Percentiles rank a stretch among this genome's conserved stretches.
Evolutionary conservation across 495 filamentous ascomycete species (phyloP).

Genomic region (Tricharina praecox): DNA sequence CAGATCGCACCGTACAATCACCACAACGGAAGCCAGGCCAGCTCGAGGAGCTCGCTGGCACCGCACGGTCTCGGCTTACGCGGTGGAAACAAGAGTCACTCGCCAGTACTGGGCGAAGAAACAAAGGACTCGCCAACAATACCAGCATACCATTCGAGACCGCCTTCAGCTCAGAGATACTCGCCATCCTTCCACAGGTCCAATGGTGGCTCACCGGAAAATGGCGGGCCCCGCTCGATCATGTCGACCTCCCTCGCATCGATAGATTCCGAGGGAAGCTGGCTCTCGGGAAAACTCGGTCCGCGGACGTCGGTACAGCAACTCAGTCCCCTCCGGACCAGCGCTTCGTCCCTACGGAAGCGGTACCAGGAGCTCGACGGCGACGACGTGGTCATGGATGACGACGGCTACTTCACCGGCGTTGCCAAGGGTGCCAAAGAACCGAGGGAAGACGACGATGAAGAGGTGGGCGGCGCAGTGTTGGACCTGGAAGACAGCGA

Average conservation of each 20-base stretch:
- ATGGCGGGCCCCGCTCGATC: constrained; percentile 16
- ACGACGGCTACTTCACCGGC: constrained; percentile 25
- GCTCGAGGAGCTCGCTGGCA: constrained; percentile 23
- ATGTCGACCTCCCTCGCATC: constrained; percentile 26
- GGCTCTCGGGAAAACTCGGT: constrained; percentile 22
- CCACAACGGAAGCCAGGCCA: constrained; percentile 18
- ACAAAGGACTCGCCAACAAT: constrained; percentile 18
- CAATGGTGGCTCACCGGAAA: constrained; percentile 22
- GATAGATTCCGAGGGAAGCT: constrained; percentile 26
- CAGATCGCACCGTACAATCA: constrained; percentile 14
- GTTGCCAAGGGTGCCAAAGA: constrained; percentile 12
- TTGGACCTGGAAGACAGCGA: constrained; percentile 23
- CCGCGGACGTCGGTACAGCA: constrained; percentile 18
- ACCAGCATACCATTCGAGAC: constrained; percentile 12
- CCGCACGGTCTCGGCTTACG: constrained; percentile 3
- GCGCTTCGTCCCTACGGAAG: constrained; percentile 23
- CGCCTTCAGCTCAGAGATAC: constrained; percentile 15
- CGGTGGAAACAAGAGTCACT: background rate
- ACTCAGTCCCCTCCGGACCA: constrained; percentile 20
- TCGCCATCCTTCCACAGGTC: constrained; percentile 19
- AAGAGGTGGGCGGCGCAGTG: constrained; percentile 12
- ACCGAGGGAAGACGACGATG: constrained; percentile 4
- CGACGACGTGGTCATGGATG: constrained; percentile 14
- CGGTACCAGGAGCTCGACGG: constrained; percentile 25
- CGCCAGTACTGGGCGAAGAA: background rate